A percentile compares a stretch with the other conserved stretches of the same genome.
These are phyloP conservation scores for Penicillium sp. DNA, from an alignment of 2,329 filamentous ascomycete genomes.

Conservation along the genomic window DNA sequence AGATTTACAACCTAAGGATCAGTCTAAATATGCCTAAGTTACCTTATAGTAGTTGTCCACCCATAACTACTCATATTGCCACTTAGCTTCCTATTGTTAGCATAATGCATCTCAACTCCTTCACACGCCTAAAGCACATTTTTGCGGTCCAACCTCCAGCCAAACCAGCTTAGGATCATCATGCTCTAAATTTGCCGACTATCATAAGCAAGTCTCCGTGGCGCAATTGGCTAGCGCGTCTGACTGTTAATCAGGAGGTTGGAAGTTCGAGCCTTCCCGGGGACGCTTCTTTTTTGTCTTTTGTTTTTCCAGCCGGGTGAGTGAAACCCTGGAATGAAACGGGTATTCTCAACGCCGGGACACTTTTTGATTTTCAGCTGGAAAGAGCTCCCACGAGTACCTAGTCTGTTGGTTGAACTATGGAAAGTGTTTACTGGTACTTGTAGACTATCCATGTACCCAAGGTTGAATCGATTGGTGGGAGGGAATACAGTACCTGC, in stretches of 20 bases:
- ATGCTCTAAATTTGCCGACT: background rate
- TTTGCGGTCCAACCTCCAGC: background rate
- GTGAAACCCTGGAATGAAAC: background rate
- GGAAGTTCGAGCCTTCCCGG: constrained; percentile 46
- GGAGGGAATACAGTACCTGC: no score
- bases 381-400: no score
- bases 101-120: background rate
- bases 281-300: constrained; percentile 26
- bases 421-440: no score
- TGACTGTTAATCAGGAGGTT: constrained; percentile 35
- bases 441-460: no score
- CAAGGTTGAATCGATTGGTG: no score
- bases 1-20: no score
- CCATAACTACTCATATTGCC: no score
- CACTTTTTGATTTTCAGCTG: no score
- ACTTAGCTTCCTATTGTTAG: background rate
- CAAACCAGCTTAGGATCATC: background rate
- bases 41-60: no score
- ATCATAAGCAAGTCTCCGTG: constrained; percentile 20
- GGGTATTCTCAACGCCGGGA: background rate
- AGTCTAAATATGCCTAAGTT: no score
- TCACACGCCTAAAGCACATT: background rate
- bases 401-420: no score
- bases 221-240: constrained; percentile 31
- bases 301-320: background rate